Percentiles rank a stretch among this genome's conserved stretches.
Evolutionary conservation across 163 green algal species (phyloP).

Genomic region (Trebouxia gelatinosa): DNA sequence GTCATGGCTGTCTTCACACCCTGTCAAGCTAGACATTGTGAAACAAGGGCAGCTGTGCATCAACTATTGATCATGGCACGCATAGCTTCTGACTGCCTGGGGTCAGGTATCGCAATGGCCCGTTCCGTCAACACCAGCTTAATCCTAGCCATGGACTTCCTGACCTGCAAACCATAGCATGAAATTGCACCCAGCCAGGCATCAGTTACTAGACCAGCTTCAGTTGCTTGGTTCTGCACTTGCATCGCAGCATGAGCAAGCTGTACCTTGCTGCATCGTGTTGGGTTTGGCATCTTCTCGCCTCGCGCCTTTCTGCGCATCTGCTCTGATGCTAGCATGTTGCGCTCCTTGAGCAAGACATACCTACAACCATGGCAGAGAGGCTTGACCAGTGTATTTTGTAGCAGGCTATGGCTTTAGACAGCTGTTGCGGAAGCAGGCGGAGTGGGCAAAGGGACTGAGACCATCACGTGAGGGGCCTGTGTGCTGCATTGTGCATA

Average conservation of each 20-base stretch:
- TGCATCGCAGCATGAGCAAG: not conserved
- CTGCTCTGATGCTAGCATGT: conserved; percentile 82
- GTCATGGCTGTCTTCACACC: no score
- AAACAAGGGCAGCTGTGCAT: no score
- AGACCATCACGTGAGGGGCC: no score
- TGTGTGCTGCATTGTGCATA: no score
- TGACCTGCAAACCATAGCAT: conserved; percentile 41
- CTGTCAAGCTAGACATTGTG: no score
- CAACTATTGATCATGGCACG: conserved; percentile 51
- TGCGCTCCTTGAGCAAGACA: conserved; percentile 89
- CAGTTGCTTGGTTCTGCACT: not conserved
- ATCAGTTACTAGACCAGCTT: not conserved
- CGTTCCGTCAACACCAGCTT: conserved; percentile 69
- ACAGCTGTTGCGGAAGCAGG: no score
- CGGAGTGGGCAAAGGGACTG: no score
- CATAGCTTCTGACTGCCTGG: conserved; percentile 32
- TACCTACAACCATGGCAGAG: no score
- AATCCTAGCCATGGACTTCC: conserved; percentile 67
- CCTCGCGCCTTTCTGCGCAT: conserved; percentile 44
- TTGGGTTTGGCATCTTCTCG: conserved; percentile 51
- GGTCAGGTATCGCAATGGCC: conserved; percentile 37
- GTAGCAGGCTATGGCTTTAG: no score
- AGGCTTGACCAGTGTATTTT: no score
- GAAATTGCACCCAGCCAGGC: not conserved
- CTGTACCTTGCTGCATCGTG: conserved; percentile 59